Evolutionary conservation across 139 green algal species (phyloP).

Genomic region (Coccomyxa sp.): DNA sequence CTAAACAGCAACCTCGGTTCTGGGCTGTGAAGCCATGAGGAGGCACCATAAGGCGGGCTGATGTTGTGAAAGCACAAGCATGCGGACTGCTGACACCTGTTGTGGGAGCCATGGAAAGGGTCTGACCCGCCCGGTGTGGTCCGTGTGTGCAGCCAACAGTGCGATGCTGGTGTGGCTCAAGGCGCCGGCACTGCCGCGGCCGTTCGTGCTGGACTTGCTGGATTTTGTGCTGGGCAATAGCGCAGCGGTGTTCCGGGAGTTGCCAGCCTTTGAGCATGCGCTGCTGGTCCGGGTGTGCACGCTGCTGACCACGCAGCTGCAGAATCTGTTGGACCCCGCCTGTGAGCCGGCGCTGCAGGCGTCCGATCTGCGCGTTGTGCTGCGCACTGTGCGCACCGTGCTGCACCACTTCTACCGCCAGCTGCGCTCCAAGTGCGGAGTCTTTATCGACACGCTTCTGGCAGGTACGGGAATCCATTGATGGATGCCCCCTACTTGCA

Average conservation of each 20-base stretch:
- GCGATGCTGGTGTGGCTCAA: conserved; percentile 43
- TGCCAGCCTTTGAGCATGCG: conserved; percentile 33
- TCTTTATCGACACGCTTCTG: conserved; percentile 22
- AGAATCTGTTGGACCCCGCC: conserved; percentile 43
- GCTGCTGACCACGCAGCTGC: conserved; percentile 38
- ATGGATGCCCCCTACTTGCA: not conserved
- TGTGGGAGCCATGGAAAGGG: too few relatives aligned
- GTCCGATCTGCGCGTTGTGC: conserved; percentile 20
- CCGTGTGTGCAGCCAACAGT: conserved; percentile 12
- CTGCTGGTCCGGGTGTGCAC: conserved; percentile 38
- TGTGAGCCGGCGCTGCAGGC: conserved; percentile 14
- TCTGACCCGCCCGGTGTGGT: too few relatives aligned
- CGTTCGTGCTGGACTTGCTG: conserved; percentile 73
- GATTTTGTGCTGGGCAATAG: conserved; percentile 72
- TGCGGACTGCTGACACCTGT: too few relatives aligned
- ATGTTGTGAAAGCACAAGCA: too few relatives aligned
- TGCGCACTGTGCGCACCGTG: conserved; percentile 17
- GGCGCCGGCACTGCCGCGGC: conserved; percentile 44
- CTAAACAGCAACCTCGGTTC: not conserved
- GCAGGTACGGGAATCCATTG: conserved; percentile 3
- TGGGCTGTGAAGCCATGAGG: too few relatives aligned
- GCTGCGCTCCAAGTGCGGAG: conserved; percentile 24
- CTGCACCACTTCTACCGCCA: conserved; percentile 23
- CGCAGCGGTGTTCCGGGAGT: conserved; percentile 43
- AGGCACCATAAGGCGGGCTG: too few relatives aligned